phyloP scores from a whole-genome alignment of 805 yeast genomes.

The Candida jianshihensis region DNA sequence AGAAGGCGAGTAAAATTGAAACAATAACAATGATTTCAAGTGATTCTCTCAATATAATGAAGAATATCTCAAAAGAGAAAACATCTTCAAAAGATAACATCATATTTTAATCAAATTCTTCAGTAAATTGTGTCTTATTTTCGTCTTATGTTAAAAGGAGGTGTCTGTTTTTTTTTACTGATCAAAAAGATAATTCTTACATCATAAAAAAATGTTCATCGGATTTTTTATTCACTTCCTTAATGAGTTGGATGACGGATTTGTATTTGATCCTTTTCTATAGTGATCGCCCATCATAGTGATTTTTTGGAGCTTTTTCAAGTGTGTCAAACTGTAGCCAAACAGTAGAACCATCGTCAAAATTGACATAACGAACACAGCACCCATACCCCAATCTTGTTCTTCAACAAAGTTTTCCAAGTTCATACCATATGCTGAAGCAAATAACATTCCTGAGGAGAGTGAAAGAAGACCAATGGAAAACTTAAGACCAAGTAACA shows the following conservation, averaged over 20 bases:
- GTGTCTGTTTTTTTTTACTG: background rate
- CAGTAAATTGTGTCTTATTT: background rate
- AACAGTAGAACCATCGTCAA: slow-evolving; percentile 45
- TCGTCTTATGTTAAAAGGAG: background rate
- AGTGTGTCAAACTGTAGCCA: slow-evolving; percentile 44
- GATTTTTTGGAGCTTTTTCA: slow-evolving; percentile 63
- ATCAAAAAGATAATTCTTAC: slow-evolving; percentile 1
- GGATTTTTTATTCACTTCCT: too few relatives aligned
- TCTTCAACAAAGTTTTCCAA: slow-evolving; percentile 89
- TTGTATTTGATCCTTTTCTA: slow-evolving; percentile 8
- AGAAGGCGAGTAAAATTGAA: slow-evolving; percentile 64
- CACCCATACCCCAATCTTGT: slow-evolving; percentile 56
- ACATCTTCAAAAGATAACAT: slow-evolving; percentile 32
- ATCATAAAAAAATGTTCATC: too few relatives aligned
- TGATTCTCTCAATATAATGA: slow-evolving; percentile 68
- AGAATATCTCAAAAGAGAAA: slow-evolving; percentile 68
- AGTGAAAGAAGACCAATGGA: slow-evolving; percentile 78
- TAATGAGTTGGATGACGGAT: too few relatives aligned
- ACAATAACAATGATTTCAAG: slow-evolving; percentile 71
- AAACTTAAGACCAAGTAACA: slow-evolving; percentile 79
- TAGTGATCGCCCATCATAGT: slow-evolving; percentile 50
- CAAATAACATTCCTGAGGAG: slow-evolving; percentile 73
- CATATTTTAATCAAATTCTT: background rate
- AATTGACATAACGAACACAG: slow-evolving; percentile 34
- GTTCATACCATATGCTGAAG: slow-evolving; percentile 94